Conservation (phyloP, 441 rosid species). For the Adansonia madagascariensis region DNA sequence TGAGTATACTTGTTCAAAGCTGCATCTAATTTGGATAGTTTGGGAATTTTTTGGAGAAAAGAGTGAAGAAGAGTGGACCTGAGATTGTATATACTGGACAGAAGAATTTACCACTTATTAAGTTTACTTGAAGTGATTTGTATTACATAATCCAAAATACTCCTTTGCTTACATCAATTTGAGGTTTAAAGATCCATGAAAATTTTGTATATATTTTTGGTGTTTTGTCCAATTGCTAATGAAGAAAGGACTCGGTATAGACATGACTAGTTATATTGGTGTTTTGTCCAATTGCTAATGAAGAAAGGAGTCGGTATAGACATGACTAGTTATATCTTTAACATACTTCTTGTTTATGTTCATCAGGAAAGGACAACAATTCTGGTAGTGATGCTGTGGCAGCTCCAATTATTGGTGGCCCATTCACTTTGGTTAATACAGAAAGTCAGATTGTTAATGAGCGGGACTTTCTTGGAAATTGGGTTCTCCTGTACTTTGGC, state of each 20-base stretch:
- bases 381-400: slow-evolving; percentile 26
- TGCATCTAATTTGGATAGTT: not conserved
- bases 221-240: not conserved
- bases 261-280: not conserved
- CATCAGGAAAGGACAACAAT: slow-evolving; percentile 40
- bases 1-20: not conserved
- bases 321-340: slow-evolving; percentile 13
- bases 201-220: not conserved
- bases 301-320: not conserved
- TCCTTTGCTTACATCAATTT: slow-evolving; percentile 3
- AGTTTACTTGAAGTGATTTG: not conserved
- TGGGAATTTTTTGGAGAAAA: not conserved
- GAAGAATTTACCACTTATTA: not conserved
- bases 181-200: not conserved
- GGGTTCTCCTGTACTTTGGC: slow-evolving; percentile 85
- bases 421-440: slow-evolving; percentile 64
- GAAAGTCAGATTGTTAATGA: slow-evolving; percentile 56
- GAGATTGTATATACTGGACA: not conserved
- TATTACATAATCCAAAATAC: not conserved
- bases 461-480: slow-evolving; percentile 59
- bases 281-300: not conserved
- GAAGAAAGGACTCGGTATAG: not conserved
- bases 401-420: slow-evolving; percentile 78
- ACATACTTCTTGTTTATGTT: not conserved
- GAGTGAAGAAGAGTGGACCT: not conserved